Evolutionary conservation across 306 rosid genomes (phyloP), one percentile per base, ranked within the genome.

Genomic region (Mimosa bimucronata): DNA sequence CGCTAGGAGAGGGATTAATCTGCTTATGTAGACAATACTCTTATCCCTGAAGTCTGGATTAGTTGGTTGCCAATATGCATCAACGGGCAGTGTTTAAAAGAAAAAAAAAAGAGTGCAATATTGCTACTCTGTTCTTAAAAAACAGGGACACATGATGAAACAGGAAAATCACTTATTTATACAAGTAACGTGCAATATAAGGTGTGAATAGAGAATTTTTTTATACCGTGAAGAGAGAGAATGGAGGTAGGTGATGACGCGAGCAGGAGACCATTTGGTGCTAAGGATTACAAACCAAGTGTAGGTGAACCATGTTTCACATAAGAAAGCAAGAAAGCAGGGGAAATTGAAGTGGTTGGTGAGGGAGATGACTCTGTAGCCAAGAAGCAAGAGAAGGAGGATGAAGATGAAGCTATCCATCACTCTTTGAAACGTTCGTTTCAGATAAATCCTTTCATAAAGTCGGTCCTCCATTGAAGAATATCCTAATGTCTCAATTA

Each of bases 291-390:
- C 55, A 41, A 83, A 0, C 91, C 87, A 85, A 3, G 52, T 29
- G 86, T 83, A 77, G 75, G 93, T 55, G 85, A 93, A 93, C 86
- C 90, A 91, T 1, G 81, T 80, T 75, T 91, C 97, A 46, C 90
- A 93, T 1, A 89, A 12, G 31, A 91, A 85, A 70, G 98, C 97
- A 12, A 86, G 77, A 7, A 87, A 70, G 71, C 86, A 87, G 34
- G 89, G 76, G 77, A 81, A 66, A 21, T 81, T 87, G 62, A 78
- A 83, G 76, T 48, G 25, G 10, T 12, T 12, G 38, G 58, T 9
- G 37, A 71, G 18, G 0, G 82, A 73, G 44, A 61, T 78, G 7
- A 87, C 18, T 19, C 94, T 89, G 74, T 88, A 80, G 23, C 14
- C 25, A 12, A 90, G 86, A 19, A 91, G 76, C 61, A 66, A 82